These are phyloP conservation scores for Porcisia hertigi DNA, from an alignment of 208 protist species.

Conservation along the genomic window DNA sequence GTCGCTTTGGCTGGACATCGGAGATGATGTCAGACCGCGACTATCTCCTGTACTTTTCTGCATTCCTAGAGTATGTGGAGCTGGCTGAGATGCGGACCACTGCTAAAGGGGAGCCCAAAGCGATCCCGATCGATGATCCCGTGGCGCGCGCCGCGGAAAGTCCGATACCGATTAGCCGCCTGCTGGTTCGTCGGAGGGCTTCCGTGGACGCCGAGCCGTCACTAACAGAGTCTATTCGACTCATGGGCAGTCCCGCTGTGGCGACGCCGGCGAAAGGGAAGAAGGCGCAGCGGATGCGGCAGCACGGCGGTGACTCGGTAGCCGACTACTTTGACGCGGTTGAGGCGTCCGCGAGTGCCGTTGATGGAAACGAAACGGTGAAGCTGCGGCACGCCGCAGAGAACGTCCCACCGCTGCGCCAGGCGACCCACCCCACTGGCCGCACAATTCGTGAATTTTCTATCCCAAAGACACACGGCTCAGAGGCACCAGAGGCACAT, in stretches of 20 bases:
- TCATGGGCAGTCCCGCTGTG: conserved; percentile 80
- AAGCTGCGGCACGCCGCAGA: conserved; percentile 66
- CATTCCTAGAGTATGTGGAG: conserved; percentile 79
- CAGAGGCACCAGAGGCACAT: conserved; percentile 1
- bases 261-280: conserved; percentile 43
- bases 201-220: conserved; percentile 78
- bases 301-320: conserved; percentile 29
- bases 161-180: conserved; percentile 57
- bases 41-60: conserved; percentile 81
- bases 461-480: conserved; percentile 44
- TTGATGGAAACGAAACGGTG: conserved; percentile 69
- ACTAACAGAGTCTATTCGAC: conserved; percentile 84
- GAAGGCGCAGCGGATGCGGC: conserved; percentile 39
- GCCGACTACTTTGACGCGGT: conserved; percentile 57
- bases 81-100: conserved; percentile 72
- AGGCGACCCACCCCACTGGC: conserved; percentile 65
- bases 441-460: conserved; percentile 82
- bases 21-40: conserved; percentile 78
- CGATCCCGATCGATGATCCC: conserved; percentile 69
- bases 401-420: conserved; percentile 51
- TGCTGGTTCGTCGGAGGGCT: conserved; percentile 74
- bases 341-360: conserved; percentile 49
- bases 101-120: conserved; percentile 33
- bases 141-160: conserved; percentile 44
- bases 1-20: conserved; percentile 78